Evolutionary conservation across 2,329 filamentous ascomycete genomes (phyloP).

Genomic region (Aureobasidium sp.): DNA sequence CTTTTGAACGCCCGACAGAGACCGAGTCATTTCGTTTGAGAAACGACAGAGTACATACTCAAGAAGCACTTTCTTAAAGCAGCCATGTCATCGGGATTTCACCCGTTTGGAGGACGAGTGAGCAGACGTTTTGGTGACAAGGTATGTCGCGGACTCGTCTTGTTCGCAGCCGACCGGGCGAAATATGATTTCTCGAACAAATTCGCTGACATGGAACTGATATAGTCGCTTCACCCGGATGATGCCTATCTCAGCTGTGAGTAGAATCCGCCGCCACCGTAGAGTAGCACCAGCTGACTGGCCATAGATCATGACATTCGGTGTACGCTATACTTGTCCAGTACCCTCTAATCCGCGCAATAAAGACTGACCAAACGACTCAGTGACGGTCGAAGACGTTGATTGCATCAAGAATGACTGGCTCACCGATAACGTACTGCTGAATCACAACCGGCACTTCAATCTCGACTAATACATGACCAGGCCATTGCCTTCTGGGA

Average conservation of each 20-base stretch:
- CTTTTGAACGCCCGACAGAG: neutral
- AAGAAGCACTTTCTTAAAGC: neutral
- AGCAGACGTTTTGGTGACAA: constrained; percentile 45
- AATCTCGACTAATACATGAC: neutral
- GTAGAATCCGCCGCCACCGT: constrained; percentile 27
- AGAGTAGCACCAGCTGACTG: constrained; percentile 21
- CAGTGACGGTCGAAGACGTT: constrained; percentile 84
- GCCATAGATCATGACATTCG: constrained; percentile 57
- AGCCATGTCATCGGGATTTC: constrained; percentile 34
- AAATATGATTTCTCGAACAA: constrained; percentile 13
- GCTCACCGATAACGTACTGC: constrained; percentile 82
- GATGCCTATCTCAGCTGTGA: constrained; percentile 65
- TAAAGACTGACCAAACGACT: constrained; percentile 19
- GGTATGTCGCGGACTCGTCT: constrained; percentile 29
- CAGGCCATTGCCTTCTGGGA: constrained; percentile 97
- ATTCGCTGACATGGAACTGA: constrained; percentile 18
- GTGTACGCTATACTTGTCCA: constrained; percentile 39
- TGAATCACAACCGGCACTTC: too few relatives aligned
- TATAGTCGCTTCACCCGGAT: constrained; percentile 40
- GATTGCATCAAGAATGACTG: constrained; percentile 85
- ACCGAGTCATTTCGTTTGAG: neutral
- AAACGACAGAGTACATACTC: neutral
- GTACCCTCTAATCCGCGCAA: neutral
- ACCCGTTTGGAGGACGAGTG: constrained; percentile 48
- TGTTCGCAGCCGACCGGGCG: too few relatives aligned